These are phyloP conservation scores for Scenedesmus sp. DNA, from an alignment of 163 green algal genomes.

Conservation along the genomic window DNA sequence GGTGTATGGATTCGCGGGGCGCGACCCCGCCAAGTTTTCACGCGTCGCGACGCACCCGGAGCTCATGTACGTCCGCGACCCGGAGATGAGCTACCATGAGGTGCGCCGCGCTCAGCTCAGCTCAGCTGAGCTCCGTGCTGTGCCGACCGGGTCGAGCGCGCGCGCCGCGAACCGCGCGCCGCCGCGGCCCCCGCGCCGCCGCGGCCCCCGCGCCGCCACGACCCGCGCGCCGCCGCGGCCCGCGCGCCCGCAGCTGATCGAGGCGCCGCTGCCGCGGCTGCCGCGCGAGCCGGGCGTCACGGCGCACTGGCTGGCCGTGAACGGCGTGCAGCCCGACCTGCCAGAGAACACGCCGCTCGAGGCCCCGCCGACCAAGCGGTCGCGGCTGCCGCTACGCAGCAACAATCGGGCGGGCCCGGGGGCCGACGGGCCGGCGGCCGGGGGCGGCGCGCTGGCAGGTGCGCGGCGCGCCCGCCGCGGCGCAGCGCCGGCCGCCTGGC, in stretches of 20 bases:
- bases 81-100: constrained; percentile 59
- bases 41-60: constrained; percentile 70
- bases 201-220: no score
- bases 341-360: constrained; percentile 83
- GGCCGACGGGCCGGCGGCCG: not conserved
- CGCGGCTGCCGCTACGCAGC: constrained; percentile 8
- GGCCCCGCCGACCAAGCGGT: constrained; percentile 48
- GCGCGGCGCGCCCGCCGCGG: not conserved
- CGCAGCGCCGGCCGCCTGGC: no score
- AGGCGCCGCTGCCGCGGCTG: constrained; percentile 63
- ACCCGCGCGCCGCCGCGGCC: not conserved
- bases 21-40: constrained; percentile 70
- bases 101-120: constrained; percentile 30
- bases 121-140: no score
- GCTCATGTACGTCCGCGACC: constrained; percentile 75
- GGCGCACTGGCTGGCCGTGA: constrained; percentile 91
- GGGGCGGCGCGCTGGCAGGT: no score
- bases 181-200: no score
- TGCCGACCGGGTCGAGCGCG: no score
- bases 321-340: constrained; percentile 86
- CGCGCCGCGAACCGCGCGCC: no score
- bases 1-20: constrained; percentile 77
- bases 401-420: not conserved
- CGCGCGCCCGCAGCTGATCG: constrained; percentile 57
- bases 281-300: constrained; percentile 80